A percentile compares a stretch with the other conserved stretches of the same genome.
These are phyloP conservation scores for Neophaeococcomyces aloes DNA, from an alignment of 2,329 filamentous ascomycete species.

Conservation along the genomic window DNA sequence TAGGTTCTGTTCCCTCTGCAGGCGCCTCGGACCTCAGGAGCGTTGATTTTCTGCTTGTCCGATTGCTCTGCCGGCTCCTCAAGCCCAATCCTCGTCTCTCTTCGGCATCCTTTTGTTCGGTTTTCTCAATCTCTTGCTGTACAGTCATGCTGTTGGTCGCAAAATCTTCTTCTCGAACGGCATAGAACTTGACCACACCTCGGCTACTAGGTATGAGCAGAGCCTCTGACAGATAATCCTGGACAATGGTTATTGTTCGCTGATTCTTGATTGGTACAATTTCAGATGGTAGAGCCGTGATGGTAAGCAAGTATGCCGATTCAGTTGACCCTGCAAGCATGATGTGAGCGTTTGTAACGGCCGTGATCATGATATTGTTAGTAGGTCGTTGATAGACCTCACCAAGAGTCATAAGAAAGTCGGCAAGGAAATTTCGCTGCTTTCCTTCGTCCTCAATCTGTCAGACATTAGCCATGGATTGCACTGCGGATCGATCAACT, in stretches of 20 bases:
- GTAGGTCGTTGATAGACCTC: conserved; percentile 65
- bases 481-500: conserved; percentile 21
- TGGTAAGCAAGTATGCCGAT: conserved; percentile 66
- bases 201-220: conserved; percentile 56
- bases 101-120: conserved; percentile 37
- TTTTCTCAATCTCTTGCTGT: conserved; percentile 54
- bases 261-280: conserved; percentile 67
- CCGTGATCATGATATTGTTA: conserved; percentile 60
- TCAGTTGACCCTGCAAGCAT: conserved; percentile 65
- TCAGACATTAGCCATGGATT: conserved; percentile 16
- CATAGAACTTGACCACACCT: conserved; percentile 62
- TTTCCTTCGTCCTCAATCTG: conserved; percentile 60
- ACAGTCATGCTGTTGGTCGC: conserved; percentile 62
- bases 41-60: conserved; percentile 22
- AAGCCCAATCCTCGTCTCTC: conserved; percentile 30
- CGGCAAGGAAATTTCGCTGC: conserved; percentile 65
- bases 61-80: conserved; percentile 27
- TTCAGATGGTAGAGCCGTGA: conserved; percentile 59
- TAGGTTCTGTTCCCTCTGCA: conserved; percentile 12
- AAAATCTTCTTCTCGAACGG: conserved; percentile 59
- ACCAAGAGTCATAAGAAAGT: conserved; percentile 62
- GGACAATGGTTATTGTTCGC: conserved; percentile 66
- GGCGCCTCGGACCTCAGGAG: conserved; percentile 11
- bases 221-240: conserved; percentile 61
- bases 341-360: conserved; percentile 67